These are phyloP conservation scores for Oidiodendron maius DNA, from an alignment of 495 filamentous ascomycete genomes.

Conservation along the genomic window DNA sequence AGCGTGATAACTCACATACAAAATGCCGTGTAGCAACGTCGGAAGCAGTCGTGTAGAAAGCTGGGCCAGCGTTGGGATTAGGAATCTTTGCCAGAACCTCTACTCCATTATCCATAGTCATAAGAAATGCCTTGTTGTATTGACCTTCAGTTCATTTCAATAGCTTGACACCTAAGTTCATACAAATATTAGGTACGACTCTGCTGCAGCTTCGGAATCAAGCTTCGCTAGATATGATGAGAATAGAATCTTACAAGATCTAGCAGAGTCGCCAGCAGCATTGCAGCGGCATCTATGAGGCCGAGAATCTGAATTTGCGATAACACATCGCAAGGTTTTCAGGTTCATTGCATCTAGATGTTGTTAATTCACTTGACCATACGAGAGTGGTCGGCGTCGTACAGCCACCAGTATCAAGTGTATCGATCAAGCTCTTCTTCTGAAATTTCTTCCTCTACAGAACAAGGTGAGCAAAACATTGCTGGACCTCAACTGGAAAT, in stretches of 20 bases:
- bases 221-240: slow-evolving; percentile 1
- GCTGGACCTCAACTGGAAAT: slow-evolving; percentile 1
- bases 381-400: slow-evolving; percentile 2
- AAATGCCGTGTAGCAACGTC: slow-evolving; percentile 32
- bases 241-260: slow-evolving; percentile 13
- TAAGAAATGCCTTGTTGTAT: slow-evolving; percentile 31
- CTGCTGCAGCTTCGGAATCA: slow-evolving; percentile 4
- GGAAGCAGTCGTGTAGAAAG: slow-evolving; percentile 18
- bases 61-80: slow-evolving; percentile 14
- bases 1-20: slow-evolving; percentile 18
- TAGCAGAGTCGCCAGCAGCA: slow-evolving; percentile 10
- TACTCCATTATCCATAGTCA: slow-evolving; percentile 34
- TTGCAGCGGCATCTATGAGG: slow-evolving; percentile 14
- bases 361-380: slow-evolving; percentile 12
- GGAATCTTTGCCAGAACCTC: slow-evolving; percentile 30
- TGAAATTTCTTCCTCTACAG: slow-evolving; percentile 10
- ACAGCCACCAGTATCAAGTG: slow-evolving; percentile 13
- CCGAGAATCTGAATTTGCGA: slow-evolving; percentile 14
- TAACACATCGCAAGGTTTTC: slow-evolving; percentile 12
- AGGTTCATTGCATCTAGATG: slow-evolving; percentile 11
- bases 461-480: slow-evolving; percentile 10
- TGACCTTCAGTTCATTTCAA: slow-evolving; percentile 30
- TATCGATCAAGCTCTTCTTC: slow-evolving; percentile 14
- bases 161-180: slow-evolving; percentile 24
- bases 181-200: slow-evolving; percentile 9